phyloP scores from a whole-genome alignment of 495 filamentous ascomycete species.

The Penicillium daleae region DNA sequence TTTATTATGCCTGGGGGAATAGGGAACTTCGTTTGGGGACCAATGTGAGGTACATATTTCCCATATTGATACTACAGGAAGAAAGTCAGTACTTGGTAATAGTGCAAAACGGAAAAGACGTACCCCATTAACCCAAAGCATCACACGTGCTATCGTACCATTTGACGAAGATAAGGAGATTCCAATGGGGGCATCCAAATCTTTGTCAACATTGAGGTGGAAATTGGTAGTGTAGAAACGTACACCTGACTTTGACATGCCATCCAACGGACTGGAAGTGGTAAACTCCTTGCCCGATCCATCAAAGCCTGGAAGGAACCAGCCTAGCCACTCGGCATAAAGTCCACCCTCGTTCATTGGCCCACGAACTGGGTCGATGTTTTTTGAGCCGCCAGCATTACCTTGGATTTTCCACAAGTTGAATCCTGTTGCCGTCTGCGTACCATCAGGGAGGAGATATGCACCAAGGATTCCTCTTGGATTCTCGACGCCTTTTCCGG shows the following conservation, averaged over 20 bases:
- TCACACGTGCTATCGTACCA: neutral
- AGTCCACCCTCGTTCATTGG: neutral
- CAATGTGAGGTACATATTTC: neutral
- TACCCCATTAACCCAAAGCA: neutral
- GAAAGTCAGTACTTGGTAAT: neutral
- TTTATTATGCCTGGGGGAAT: neutral
- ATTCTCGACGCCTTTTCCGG: neutral
- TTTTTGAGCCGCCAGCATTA: neutral
- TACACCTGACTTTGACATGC: neutral
- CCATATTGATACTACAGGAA: neutral
- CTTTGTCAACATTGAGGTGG: neutral
- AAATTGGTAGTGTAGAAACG: neutral
- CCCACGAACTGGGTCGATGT: neutral
- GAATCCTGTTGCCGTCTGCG: neutral
- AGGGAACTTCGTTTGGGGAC: neutral
- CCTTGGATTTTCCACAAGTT: neutral
- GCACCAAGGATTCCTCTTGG: neutral
- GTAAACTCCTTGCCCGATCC: neutral
- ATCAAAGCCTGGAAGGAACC: neutral
- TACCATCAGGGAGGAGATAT: neutral
- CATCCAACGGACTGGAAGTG: neutral
- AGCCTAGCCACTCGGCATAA: neutral
- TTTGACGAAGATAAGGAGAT: neutral
- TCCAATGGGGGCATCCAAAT: neutral
- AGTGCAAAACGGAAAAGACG: neutral